Evolutionary conservation across 2,329 filamentous ascomycete genomes (phyloP), one percentile per base, ranked within the genome.

Genomic region (Diaporthe eres): DNA sequence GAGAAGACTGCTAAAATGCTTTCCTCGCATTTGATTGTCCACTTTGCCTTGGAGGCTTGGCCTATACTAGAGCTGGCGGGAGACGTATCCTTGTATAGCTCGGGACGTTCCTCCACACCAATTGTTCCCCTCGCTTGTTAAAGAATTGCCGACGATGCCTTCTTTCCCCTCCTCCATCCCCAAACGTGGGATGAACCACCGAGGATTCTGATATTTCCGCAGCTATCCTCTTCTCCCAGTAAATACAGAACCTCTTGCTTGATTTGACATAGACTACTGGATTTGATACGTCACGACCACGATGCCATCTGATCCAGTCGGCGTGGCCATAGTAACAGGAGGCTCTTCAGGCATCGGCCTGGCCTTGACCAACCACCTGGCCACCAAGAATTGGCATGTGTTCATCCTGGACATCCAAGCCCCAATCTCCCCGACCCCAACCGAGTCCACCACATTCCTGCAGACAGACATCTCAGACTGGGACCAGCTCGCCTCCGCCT

Each of bases 341-440:
- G 88, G 86, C 78, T 89, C 88, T 0, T 85, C 84, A 0, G 88
- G 88, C 19, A 87, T 89, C 13, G 87, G 88, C 63, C 81, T 81
- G 37, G 82, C 81, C 1, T 79, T 89, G n/a, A 84, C 84, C 19
- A 79, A 78, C 28, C 80, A 84, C 34, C 79, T 88, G 53, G 81
- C 84, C 22, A 81, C 77, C 74, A 83, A 86, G 51, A 74, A 79
- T 2, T 73, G 71, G 71, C 71, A 73, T 25, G 58, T 73, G 19
- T 73, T 65, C 71, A 73, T 67, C 7, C n/a, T 73, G 17, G 71
- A 73, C 58, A 19, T 65, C 37, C 71, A 73, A 39, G 57, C 34
- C 13, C 58, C 71, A 9, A n/a, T 65, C n/a, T 39, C 51, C n/a
- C 17, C 25, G 13, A 15, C 42, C 10, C 71, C 42, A 42, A 37